Percentiles rank a stretch among this genome's conserved stretches.
Conservation (phyloP, 2,329 filamentous ascomycete genomes). For the Paecilomyces fulvus region DNA sequence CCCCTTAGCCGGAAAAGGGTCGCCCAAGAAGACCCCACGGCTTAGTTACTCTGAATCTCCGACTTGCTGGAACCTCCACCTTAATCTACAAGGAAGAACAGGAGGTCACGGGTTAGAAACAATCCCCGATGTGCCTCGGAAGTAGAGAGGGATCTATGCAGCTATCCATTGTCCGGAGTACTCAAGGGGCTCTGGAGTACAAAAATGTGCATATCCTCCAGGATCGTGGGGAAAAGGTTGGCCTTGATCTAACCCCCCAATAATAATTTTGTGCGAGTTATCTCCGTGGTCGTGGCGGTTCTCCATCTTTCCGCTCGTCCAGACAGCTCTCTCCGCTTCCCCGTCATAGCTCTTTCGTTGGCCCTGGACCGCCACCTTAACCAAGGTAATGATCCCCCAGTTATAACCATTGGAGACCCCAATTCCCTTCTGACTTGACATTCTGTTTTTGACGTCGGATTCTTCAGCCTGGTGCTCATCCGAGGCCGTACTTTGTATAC, state of each 20-base stretch:
- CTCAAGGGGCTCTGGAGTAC: not conserved
- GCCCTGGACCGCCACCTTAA: not conserved
- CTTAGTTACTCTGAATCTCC: not conserved
- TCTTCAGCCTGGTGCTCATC: not conserved
- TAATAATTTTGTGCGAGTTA: not conserved
- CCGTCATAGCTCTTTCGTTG: not conserved
- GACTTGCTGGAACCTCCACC: not conserved
- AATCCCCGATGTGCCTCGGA: not conserved
- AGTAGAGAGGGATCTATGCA: not conserved
- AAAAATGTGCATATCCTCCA: not conserved
- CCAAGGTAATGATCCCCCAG: slow-evolving; percentile 1
- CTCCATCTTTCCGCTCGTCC: slow-evolving; percentile 1
- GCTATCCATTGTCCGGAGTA: not conserved
- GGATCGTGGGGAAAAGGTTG: not conserved
- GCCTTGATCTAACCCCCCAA: not conserved
- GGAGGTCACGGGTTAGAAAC: not conserved
- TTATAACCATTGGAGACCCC: not conserved
- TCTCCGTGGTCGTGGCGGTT: not conserved
- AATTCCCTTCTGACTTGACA: not conserved
- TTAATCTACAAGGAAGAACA: not conserved
- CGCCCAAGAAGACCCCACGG: not conserved
- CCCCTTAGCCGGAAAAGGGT: not conserved
- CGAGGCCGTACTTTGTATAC: not conserved
- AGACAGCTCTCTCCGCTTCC: slow-evolving; percentile 1
- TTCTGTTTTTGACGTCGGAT: not conserved